Evolutionary conservation across 2,329 filamentous ascomycete genomes (phyloP).

Genomic region (Plenodomus biglobosus): DNA sequence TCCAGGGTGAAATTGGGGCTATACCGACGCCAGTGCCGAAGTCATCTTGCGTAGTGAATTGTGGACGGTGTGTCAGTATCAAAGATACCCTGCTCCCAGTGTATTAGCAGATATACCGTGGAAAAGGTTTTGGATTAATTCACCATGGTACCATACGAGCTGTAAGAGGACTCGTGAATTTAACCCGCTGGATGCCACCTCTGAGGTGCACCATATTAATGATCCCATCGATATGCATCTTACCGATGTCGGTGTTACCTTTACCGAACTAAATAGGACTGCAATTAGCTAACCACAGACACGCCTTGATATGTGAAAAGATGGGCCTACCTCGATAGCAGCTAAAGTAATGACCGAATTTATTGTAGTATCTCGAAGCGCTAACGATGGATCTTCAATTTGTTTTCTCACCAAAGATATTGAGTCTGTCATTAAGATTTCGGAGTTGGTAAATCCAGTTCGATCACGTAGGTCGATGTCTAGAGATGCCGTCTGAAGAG

Average conservation of each 20-base stretch:
- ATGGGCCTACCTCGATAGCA: constrained; percentile 56
- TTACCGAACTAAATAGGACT: constrained; percentile 52
- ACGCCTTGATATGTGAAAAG: not conserved
- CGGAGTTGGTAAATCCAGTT: constrained; percentile 57
- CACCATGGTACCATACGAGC: constrained; percentile 60
- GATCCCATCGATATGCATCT: constrained; percentile 55
- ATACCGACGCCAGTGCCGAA: constrained; percentile 54
- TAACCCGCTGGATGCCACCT: constrained; percentile 55
- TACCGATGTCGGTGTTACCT: constrained; percentile 50
- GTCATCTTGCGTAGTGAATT: constrained; percentile 58
- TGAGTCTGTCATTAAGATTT: constrained; percentile 60
- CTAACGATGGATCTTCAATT: constrained; percentile 50
- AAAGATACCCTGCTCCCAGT: constrained; percentile 56
- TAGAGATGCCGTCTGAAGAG: constrained; percentile 60
- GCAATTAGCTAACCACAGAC: constrained; percentile 2
- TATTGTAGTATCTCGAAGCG: constrained; percentile 58
- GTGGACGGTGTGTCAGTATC: constrained; percentile 56
- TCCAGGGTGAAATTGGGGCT: constrained; percentile 54
- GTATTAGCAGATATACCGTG: not conserved
- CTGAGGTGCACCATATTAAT: constrained; percentile 54
- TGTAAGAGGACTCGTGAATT: constrained; percentile 55
- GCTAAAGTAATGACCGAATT: constrained; percentile 61
- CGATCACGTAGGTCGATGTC: constrained; percentile 57
- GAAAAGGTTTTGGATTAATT: constrained; percentile 13
- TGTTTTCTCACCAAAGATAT: constrained; percentile 56